Base-by-base conservation (phyloP, 306 rosid species). In the Inga oerstediana region DNA sequence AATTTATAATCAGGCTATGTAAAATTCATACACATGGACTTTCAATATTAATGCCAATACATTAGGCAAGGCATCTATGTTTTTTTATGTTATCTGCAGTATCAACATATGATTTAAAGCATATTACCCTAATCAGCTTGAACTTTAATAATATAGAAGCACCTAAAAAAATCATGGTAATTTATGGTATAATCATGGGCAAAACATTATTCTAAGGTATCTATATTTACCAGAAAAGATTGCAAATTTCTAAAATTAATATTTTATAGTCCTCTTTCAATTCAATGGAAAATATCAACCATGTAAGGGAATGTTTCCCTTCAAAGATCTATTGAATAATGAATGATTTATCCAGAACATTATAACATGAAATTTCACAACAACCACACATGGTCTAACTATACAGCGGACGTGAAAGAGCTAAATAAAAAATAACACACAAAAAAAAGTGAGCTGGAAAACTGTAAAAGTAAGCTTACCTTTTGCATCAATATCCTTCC, bases 401-500 rank as follows among this genome's bases (percentile, higher is more conserved):
- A 43, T 51, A 12, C 73, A 69, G 17, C 12, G 34, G 22, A 78
- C 10, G 30, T 3, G 19, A 59, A 13, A 79, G 59, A 72, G 51
- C 30, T 19, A 72, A 43, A 79, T 24, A 78, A 67, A 65, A 81
- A 16, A 35, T 6, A 32, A 15, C 71, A 32, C 71, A 35, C 20
- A 65, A 15, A 10, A 10, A 52, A 58, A 83, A 34, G 66, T 30
- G 64, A 68, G 68, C 49, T 46, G 37, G 22, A 81, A 43, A 14
- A 30, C 48, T 71, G n/a, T 56, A 83, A 74, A 45, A 59, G 24
- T 52, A 15, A 65, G 73, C 22, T 54, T 27, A 96, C 99, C 98
- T 93, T 96, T 86, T 93, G 97, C 88, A 96, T 90, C 89, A 93
- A 86, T 79, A 93, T 86, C 88, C 94, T 89, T 80, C 93, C 94